phyloP scores from a whole-genome alignment of 2,329 filamentous ascomycete genomes.

The Scedosporium boydii region DNA sequence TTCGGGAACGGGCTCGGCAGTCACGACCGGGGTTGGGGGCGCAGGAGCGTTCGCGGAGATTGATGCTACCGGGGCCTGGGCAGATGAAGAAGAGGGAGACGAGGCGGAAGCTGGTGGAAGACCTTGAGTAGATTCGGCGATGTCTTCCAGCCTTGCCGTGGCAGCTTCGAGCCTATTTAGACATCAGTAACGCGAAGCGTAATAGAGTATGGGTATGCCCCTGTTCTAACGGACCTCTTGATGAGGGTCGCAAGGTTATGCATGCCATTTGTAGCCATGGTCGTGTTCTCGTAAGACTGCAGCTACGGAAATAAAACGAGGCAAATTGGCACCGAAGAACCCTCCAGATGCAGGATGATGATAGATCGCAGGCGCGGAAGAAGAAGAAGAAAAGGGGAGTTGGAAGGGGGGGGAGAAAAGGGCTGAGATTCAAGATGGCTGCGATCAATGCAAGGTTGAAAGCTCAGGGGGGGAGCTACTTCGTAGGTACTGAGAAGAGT shows the following conservation, averaged over 20 bases:
- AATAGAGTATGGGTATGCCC: neutral
- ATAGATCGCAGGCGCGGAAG: no score
- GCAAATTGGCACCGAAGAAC: neutral
- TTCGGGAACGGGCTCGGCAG: slow-evolving; percentile 55
- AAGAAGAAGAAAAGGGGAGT: neutral
- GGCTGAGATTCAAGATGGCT: no score
- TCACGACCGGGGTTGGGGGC: slow-evolving; percentile 23
- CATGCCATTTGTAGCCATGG: slow-evolving; percentile 76
- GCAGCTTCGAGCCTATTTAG: slow-evolving; percentile 83
- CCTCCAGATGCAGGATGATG: neutral
- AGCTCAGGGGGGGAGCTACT: no score
- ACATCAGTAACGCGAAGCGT: neutral
- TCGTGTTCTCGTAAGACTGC: slow-evolving; percentile 8
- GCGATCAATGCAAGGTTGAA: no score
- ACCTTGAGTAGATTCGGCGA: slow-evolving; percentile 67
- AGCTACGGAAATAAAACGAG: neutral
- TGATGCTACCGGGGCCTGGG: slow-evolving; percentile 24
- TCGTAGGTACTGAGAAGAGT: no score
- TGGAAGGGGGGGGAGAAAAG: no score
- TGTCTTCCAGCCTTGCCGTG: slow-evolving; percentile 91
- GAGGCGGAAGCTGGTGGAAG: slow-evolving; percentile 34
- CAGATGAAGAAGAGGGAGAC: slow-evolving; percentile 20
- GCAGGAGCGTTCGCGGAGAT: slow-evolving; percentile 12
- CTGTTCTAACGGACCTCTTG: slow-evolving; percentile 64
- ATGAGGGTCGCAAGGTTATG: slow-evolving; percentile 95